Base-by-base conservation (phyloP, 495 filamentous ascomycete species). In the Neohortaea acidophila region DNA sequence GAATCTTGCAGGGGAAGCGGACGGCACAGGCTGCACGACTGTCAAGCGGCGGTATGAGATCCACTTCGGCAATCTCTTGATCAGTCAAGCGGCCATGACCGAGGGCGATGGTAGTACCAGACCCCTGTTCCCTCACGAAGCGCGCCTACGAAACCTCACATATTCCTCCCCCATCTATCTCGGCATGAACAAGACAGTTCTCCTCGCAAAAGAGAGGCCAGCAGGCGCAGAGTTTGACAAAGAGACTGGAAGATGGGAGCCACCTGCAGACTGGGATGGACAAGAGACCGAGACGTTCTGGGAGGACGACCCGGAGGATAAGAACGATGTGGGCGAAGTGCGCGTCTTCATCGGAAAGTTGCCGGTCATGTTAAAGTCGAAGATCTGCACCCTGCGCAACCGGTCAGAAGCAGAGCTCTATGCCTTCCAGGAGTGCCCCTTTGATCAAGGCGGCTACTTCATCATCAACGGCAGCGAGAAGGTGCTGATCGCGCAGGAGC, bases 391-490 rank as follows among this genome's bases (percentile, higher is more conserved):
- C 36, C 61, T 99, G 45, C 79, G 78, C 50, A 75, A 79, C 41
- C 67, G 86, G 49, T 69, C 68, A 35, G 86, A 94, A 43, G 72
- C 82, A 36, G 73, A 77, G 13, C 67, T 96, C 1, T 93, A 87
- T 52, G 65, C 75, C 9, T 75, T 82, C 59, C 87, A 87, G 53
- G 89, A 99, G 59, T 99, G 89, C 40, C 89, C 91, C 0, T 96
- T 92, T 57, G 89, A 99, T 53, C 87, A 89, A 47, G 89, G 89
- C 33, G 89, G 89, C 40, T 99, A 99, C 49, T 99, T 99, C 58
- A 79, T 99, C 44, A 96, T 99, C 63, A 99, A 96, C 61, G 89
- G 89, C n/a, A 89, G 82, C 56, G 89, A 99, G 57, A 99, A 99
- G 69, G 89, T 99, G 15, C 59, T 99, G 43, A 96, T 99, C 44